Conservation (phyloP, 2,329 filamentous ascomycete species). For the Tolypocladium pustulatum region DNA sequence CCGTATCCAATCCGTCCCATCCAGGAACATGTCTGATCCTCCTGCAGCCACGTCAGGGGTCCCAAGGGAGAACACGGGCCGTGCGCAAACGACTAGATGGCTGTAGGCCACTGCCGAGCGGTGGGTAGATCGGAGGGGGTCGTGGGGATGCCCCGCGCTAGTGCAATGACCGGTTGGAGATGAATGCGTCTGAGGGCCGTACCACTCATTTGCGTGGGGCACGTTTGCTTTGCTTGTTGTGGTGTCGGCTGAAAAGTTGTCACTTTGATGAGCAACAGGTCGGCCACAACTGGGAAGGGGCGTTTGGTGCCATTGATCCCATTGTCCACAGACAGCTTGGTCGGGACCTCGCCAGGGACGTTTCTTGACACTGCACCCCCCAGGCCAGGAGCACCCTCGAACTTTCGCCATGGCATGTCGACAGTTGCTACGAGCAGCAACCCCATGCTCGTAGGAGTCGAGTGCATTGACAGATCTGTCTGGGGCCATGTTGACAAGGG, state of each 20-base stretch:
- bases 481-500: not conserved
- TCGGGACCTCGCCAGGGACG: not conserved
- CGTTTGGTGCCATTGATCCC: too few species aligned
- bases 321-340: not conserved
- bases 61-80: not conserved
- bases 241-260: not conserved
- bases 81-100: not conserved
- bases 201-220: not conserved
- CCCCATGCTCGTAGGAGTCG: not conserved
- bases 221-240: not conserved
- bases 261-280: not conserved
- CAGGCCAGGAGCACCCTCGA: not conserved
- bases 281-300: too few species aligned
- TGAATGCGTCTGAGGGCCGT: not conserved
- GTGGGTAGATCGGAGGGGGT: not conserved
- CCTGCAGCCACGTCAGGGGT: slow-evolving; percentile 2
- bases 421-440: not conserved
- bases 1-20: not conserved
- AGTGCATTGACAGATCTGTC: not conserved
- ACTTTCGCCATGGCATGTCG: too few species aligned
- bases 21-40: slow-evolving; percentile 6
- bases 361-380: not conserved
- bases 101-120: not conserved
- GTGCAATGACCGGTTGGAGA: slow-evolving; percentile 1
- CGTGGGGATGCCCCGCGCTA: slow-evolving; percentile 1